Conservation (phyloP, 1,139 yeast species). For the Pichia sorboxylosa region DNA sequence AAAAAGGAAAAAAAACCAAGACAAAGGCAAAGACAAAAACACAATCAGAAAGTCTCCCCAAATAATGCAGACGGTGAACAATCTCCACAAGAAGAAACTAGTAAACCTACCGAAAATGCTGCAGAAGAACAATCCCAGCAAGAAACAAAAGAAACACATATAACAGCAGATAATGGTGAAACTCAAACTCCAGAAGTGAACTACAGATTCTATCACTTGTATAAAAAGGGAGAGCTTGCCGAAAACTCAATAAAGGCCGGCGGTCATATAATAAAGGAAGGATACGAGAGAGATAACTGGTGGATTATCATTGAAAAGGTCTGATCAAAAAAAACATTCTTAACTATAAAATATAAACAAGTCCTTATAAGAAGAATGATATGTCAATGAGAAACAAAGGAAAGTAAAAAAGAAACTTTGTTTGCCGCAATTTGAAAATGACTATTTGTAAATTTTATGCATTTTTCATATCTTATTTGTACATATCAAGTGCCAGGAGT, state of each 20-base stretch:
- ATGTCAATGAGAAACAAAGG: too few relatives aligned
- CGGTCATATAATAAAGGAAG: conserved; percentile 50
- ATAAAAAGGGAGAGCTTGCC: conserved; percentile 70
- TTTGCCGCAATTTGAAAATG: too few relatives aligned
- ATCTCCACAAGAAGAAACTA: conserved; percentile 13
- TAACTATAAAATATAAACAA: too few relatives aligned
- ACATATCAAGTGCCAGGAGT: too few relatives aligned
- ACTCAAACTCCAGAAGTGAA: conserved; percentile 36
- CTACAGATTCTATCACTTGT: conserved; percentile 80
- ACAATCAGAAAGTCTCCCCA: background rate
- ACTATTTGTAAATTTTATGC: too few relatives aligned
- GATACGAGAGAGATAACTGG: conserved; percentile 95
- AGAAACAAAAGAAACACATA: conserved; percentile 18
- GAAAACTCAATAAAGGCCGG: conserved; percentile 62
- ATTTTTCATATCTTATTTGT: too few relatives aligned
- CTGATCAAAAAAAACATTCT: too few relatives aligned
- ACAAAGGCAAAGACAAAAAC: background rate
- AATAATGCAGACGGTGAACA: background rate
- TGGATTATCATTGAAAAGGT: conserved; percentile 47
- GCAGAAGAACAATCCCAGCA: conserved; percentile 14
- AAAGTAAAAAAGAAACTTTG: too few relatives aligned
- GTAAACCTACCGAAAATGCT: background rate
- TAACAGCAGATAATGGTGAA: conserved; percentile 9
- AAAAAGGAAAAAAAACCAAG: conserved; percentile 20
- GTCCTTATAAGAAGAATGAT: too few relatives aligned